Evolutionary conservation across 345 rosid genomes (phyloP).

Genomic region (Gossypium bickii): DNA sequence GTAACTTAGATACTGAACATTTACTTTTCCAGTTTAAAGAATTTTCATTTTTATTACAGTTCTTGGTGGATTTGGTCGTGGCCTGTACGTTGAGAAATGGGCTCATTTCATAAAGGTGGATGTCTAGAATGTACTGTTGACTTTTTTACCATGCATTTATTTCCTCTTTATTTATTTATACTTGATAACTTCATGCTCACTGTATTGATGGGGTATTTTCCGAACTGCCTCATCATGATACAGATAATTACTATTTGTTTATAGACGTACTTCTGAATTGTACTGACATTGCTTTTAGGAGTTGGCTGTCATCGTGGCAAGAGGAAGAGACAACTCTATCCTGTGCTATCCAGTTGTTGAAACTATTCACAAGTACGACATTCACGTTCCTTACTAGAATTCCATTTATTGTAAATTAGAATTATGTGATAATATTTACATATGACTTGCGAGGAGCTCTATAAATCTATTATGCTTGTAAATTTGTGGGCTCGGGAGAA

Average conservation of each 20-base stretch:
- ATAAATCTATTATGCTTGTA: slow-evolving; percentile 13
- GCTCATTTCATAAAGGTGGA: slow-evolving; percentile 78
- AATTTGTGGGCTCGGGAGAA: slow-evolving; percentile 46
- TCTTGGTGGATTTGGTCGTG: slow-evolving; percentile 80
- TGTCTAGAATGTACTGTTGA: slow-evolving; percentile 11
- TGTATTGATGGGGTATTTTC: not conserved
- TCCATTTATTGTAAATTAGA: not conserved
- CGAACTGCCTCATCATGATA: slow-evolving; percentile 1
- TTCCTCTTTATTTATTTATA: not conserved
- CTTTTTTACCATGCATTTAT: not conserved
- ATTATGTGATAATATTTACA: not conserved
- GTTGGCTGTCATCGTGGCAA: slow-evolving; percentile 91
- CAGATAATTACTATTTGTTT: not conserved
- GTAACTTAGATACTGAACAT: not conserved
- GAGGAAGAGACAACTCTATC: slow-evolving; percentile 82
- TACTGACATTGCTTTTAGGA: slow-evolving; percentile 35
- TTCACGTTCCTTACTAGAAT: slow-evolving; percentile 18
- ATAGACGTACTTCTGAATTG: not conserved
- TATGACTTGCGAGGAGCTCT: not conserved
- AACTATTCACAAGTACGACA: slow-evolving; percentile 78
- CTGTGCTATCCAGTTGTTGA: slow-evolving; percentile 89
- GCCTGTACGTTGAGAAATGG: slow-evolving; percentile 94
- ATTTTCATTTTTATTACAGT: slow-evolving; percentile 33
- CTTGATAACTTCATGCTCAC: not conserved
- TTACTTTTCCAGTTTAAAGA: not conserved